Evolutionary conservation across 106 monocot genomes (phyloP).

Genomic region (Allium cepa): DNA sequence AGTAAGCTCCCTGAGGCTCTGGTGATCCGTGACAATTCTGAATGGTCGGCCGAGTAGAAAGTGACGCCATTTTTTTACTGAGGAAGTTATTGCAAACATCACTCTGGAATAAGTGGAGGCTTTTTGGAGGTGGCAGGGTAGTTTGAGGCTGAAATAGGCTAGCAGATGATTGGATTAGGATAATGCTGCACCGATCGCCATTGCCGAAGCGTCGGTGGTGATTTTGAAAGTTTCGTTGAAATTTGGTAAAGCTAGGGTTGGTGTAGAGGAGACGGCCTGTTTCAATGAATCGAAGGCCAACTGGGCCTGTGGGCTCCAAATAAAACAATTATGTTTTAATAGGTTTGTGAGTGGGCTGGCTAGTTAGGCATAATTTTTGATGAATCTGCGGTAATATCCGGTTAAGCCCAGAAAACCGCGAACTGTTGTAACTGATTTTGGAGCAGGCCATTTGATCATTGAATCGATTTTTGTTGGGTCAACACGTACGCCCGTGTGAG

Average conservation of each 20-base stretch:
- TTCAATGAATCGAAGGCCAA: not conserved
- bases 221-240: not conserved
- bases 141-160: too few relatives aligned
- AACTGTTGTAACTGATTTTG: not conserved
- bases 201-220: not conserved
- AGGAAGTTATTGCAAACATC: too few relatives aligned
- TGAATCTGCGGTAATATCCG: not conserved
- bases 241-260: not conserved
- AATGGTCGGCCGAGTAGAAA: not conserved
- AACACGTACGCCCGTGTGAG: not conserved
- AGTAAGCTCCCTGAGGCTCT: not conserved
- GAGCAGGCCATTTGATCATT: not conserved
- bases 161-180: too few relatives aligned
- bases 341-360: not conserved
- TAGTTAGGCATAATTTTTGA: not conserved
- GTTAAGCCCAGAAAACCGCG: not conserved
- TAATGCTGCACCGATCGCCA: too few relatives aligned
- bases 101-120: too few relatives aligned
- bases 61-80: not conserved
- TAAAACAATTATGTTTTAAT: not conserved
- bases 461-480: not conserved
- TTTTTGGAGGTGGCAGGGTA: too few relatives aligned
- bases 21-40: not conserved
- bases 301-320: not conserved
- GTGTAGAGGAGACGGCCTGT: not conserved